Evolutionary conservation across 352 stramenopile genomes (phyloP).

Genomic region (Thraustotheca clavata): DNA sequence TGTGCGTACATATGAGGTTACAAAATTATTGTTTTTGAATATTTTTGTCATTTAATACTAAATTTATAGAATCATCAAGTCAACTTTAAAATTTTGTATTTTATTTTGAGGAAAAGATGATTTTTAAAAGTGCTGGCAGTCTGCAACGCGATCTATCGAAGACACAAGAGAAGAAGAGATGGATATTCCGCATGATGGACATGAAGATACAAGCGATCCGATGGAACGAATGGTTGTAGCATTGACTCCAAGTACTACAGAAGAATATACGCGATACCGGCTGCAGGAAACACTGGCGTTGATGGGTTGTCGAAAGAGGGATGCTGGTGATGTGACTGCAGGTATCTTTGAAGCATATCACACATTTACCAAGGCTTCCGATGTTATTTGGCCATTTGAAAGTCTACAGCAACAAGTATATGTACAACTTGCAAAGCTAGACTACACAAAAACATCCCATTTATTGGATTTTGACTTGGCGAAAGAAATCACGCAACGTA

Average conservation of each 20-base stretch:
- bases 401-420: constrained; percentile 76
- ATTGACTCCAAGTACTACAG: constrained; percentile 31
- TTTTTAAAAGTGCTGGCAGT: too few species aligned
- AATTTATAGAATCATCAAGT: too few species aligned
- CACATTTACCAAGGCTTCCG: constrained; percentile 28
- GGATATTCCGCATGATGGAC: constrained; percentile 18
- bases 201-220: constrained; percentile 33
- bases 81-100: too few species aligned
- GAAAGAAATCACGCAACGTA: constrained; percentile 80
- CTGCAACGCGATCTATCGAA: constrained; percentile 6
- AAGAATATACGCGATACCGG: constrained; percentile 74
- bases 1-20: too few species aligned
- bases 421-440: constrained; percentile 56
- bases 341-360: constrained; percentile 56
- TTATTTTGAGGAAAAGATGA: too few species aligned
- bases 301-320: constrained; percentile 73
- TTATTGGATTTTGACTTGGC: constrained; percentile 76
- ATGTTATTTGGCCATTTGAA: constrained; percentile 8
- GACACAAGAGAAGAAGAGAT: constrained; percentile 1
- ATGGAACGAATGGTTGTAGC: constrained; percentile 72
- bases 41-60: too few species aligned
- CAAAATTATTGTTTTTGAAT: too few species aligned
- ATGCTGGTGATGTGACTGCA: constrained; percentile 58
- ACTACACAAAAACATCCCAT: constrained; percentile 82
- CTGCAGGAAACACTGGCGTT: constrained; percentile 84